Evolutionary conservation across 495 filamentous ascomycete species (phyloP), one percentile per base, ranked within the genome.

Genomic region (Podospora appendiculata): DNA sequence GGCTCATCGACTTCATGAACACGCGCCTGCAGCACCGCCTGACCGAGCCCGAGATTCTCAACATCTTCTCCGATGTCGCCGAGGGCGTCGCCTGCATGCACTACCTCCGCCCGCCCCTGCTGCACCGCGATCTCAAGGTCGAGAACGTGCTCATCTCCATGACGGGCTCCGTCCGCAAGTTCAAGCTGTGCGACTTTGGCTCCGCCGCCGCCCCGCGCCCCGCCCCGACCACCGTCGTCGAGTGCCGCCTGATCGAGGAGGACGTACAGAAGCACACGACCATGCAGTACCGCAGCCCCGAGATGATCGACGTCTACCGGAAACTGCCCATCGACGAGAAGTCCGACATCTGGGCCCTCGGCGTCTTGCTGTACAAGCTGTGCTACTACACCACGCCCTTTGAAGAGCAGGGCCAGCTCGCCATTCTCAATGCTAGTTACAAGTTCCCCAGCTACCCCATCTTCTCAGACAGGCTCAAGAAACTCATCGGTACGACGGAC

Each of bases 351-450:
- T 98, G 93, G 93, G 93, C 93, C 1, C 75, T 98, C 39, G 93
- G 93, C 12, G 93, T 98, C 33, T 75, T 98, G 45, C 74, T 98
- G 45, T 98, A 97, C 75, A 98, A 98, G 75, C 78, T 98, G 49
- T 98, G 93, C 73, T 98, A 97, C 73, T 98, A 97, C 73, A 98
- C 94, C 32, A 98, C 93, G 8, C 93, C 93, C 4, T 98, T 98
- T 62, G 93, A 98, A 70, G 94, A 96, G 51, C 88, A 93, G 58
- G 93, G 93, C 16, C 91, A 95, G 71, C 88, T 97, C 70, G 93
- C 93, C n/a, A 98, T 98, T 57, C 74, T 98, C 40, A 97, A 96
- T 63, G 93, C 94, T 40, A 94, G 80, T 60, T 98, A 87, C 81
- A 93, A 89, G 65, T 97, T 86, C 65, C 94, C 94, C 17, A 74